Evolutionary conservation across 345 rosid genomes (phyloP).

Genomic region (Populus davidiana): DNA sequence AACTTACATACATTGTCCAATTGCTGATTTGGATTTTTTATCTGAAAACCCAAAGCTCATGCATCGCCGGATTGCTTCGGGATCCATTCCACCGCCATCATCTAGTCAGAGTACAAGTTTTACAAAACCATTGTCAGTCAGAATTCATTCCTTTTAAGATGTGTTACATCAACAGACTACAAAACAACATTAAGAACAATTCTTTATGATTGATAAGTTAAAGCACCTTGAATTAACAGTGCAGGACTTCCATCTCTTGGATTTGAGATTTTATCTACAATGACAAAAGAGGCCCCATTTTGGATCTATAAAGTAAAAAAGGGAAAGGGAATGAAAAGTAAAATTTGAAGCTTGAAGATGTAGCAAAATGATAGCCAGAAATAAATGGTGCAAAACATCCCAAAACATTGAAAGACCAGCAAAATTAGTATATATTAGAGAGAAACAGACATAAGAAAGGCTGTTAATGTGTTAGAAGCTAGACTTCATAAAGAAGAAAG

Average conservation of each 20-base stretch:
- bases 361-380: slow-evolving; percentile 5
- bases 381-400: slow-evolving; percentile 12
- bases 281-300: slow-evolving; percentile 95
- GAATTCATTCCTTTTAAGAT: slow-evolving; percentile 7
- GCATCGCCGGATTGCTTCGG: slow-evolving; percentile 74
- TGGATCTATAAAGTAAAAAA: slow-evolving; percentile 60
- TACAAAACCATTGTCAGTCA: neutral
- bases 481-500: too few relatives aligned
- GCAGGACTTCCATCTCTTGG: slow-evolving; percentile 72
- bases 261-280: slow-evolving; percentile 67
- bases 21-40: slow-evolving; percentile 68
- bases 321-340: slow-evolving; percentile 19
- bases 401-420: slow-evolving; percentile 2
- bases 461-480: neutral
- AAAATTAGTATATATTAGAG: too few relatives aligned
- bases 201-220: too few relatives aligned
- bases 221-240: slow-evolving; percentile 70
- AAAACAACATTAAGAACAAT: neutral
- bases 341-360: slow-evolving; percentile 30
- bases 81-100: slow-evolving; percentile 96
- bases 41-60: slow-evolving; percentile 97
- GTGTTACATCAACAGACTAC: neutral
- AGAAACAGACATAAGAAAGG: neutral
- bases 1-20: slow-evolving; percentile 68
- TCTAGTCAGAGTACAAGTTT: slow-evolving; percentile 40